Conservation (phyloP, 495 filamentous ascomycete genomes). For the Podospora fimiseda region DNA sequence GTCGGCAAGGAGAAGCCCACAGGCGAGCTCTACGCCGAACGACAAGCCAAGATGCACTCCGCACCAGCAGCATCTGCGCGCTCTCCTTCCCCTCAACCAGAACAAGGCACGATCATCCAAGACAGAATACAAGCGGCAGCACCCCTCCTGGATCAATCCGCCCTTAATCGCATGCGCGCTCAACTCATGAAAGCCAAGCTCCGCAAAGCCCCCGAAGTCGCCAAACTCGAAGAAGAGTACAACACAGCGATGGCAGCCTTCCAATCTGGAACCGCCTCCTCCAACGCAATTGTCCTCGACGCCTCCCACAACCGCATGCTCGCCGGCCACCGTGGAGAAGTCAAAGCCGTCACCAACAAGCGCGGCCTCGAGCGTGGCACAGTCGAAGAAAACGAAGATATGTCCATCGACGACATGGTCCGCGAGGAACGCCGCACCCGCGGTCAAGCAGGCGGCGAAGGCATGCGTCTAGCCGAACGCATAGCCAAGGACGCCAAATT, state of each 20-base stretch:
- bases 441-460: conserved; percentile 74
- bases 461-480: conserved; percentile 73
- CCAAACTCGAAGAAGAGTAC: conserved; percentile 78
- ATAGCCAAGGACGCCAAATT: conserved; percentile 93
- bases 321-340: conserved; percentile 69
- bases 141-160: conserved; percentile 63
- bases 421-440: conserved; percentile 80
- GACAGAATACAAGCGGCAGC: conserved; percentile 35
- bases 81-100: conserved; percentile 20
- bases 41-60: conserved; percentile 31
- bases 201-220: conserved; percentile 62
- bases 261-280: conserved; percentile 39
- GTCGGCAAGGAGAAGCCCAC: conserved; percentile 82
- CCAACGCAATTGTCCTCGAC: conserved; percentile 70
- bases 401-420: conserved; percentile 94
- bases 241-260: conserved; percentile 61
- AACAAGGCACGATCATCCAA: conserved; percentile 41
- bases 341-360: conserved; percentile 66
- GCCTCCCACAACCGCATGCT: conserved; percentile 87
- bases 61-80: not conserved
- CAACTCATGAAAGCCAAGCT: conserved; percentile 93
- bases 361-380: conserved; percentile 72
- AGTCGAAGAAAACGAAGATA: conserved; percentile 88
- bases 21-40: conserved; percentile 77
- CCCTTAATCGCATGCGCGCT: conserved; percentile 83